Percentiles rank a stretch among this genome's conserved stretches.
Conservation (phyloP, 352 stramenopile species). For the Phytopythium boreale region DNA sequence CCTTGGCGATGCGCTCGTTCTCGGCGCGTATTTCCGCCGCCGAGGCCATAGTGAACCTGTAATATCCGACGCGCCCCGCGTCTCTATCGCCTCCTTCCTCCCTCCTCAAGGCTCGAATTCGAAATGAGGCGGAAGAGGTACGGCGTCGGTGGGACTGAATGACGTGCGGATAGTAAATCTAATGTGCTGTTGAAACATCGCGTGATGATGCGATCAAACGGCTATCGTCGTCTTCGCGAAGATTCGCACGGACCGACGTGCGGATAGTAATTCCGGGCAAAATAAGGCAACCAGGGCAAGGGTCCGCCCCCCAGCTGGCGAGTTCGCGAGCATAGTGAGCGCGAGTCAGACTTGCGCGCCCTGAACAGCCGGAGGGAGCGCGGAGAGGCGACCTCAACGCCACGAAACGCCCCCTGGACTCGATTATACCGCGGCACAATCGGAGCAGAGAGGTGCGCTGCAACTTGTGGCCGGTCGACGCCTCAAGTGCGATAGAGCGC, state of each 20-base stretch:
- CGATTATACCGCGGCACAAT: background rate
- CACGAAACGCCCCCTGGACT: background rate
- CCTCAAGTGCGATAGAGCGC: background rate
- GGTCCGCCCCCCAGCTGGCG: background rate
- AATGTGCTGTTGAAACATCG: background rate
- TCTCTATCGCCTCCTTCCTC: background rate
- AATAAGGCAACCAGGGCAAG: conserved; percentile 2
- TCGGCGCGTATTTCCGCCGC: conserved; percentile 42
- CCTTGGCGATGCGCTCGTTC: conserved; percentile 47
- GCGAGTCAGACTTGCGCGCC: background rate
- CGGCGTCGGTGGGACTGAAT: conserved; percentile 1
- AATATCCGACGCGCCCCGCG: too few species aligned
- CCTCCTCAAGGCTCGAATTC: background rate
- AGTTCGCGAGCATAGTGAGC: background rate
- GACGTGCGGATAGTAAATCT: conserved; percentile 8
- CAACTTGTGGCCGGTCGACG: background rate
- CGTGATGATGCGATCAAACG: too few species aligned
- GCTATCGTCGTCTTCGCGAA: background rate
- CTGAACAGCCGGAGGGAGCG: background rate
- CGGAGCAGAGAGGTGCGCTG: background rate
- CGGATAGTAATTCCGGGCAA: background rate
- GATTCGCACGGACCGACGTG: background rate
- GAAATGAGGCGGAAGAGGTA: too few species aligned
- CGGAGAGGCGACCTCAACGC: conserved; percentile 8
- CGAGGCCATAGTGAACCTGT: conserved; percentile 17